Conservation (phyloP, 345 rosid species). For the Carallia pectinifolia region DNA sequence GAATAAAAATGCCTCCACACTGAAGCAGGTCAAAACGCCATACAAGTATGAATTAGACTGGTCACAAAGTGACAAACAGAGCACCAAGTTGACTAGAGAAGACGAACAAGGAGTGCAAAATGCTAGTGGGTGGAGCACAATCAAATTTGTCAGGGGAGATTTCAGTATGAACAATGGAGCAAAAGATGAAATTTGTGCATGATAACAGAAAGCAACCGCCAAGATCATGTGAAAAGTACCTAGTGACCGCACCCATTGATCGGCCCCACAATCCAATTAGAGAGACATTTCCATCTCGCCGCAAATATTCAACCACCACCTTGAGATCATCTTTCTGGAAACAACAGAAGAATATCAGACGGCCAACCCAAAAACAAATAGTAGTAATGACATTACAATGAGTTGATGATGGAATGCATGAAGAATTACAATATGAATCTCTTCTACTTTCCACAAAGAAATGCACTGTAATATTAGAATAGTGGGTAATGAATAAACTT, state of each 20-base stretch:
- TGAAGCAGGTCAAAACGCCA: not conserved
- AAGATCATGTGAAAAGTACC: conserved; percentile 39
- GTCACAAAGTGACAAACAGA: not conserved
- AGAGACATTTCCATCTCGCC: conserved; percentile 86
- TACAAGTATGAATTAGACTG: not conserved
- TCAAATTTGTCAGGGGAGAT: not conserved
- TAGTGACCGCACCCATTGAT: conserved; percentile 95
- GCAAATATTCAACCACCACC: conserved; percentile 76
- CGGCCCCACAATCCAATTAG: conserved; percentile 96
- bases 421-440: not conserved
- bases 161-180: not conserved
- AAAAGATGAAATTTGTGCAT: conserved; percentile 8
- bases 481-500: not conserved
- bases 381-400: not conserved
- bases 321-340: conserved; percentile 84
- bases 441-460: not conserved
- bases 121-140: not conserved
- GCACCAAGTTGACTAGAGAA: not conserved
- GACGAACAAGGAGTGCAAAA: not conserved
- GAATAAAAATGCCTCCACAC: conserved; percentile 5
- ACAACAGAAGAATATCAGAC: conserved; percentile 20
- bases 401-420: not conserved
- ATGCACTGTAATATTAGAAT: not conserved
- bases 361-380: conserved; percentile 5
- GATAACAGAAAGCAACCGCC: conserved; percentile 1